Base-by-base conservation (phyloP, 345 rosid species). In the Microcos paniculata region DNA sequence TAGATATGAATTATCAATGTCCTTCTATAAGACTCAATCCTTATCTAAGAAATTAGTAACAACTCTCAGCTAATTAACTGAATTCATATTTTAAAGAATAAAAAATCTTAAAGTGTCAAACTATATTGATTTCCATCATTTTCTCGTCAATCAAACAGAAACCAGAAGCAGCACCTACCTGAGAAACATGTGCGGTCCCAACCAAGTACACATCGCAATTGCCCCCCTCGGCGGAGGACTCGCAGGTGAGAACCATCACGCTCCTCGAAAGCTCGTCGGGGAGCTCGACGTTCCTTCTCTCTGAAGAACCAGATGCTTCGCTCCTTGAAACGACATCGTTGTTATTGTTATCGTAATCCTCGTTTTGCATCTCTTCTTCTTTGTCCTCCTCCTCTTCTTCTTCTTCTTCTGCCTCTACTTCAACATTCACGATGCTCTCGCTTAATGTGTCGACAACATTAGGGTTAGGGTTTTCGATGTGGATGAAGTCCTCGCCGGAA, bases 171-270 rank as follows among this genome's bases (percentile, higher is more conserved):
- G 51, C 64, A 51, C 38, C 77, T 76, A 90, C 99, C 98, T 89
- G 84, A 12, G 98, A 96, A 35, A 94, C 97, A 78, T 96, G 99
- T 68, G 95, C 96, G 57, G 98, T 94, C 24, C 98, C 99, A 55
- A 96, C 87, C 83, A 96, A 67, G 74, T 87, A 89, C 12, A 96
- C 99, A 77, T 92, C 89, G 79, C 99, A 96, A 21, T 78, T 80
- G 77, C 98, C 97, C 26, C 90, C 88, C 43, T 78, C 91, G 24
- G 86, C 91, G 15, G 86, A 46, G 28, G 97, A 92, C 65, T 91
- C 97, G 74, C 99, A 96, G 8, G 88, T 86, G 57, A 96, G 89
- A 63, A 82, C 76, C 81, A 85, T 82, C 70, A 96, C 94, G 82
- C 84, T 86, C 55, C 88, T 82, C 19, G 86, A 82, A 68, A 94